Evolutionary conservation across 257 asterid species (phyloP).

Genomic region (Solanum corneliomulleri): DNA sequence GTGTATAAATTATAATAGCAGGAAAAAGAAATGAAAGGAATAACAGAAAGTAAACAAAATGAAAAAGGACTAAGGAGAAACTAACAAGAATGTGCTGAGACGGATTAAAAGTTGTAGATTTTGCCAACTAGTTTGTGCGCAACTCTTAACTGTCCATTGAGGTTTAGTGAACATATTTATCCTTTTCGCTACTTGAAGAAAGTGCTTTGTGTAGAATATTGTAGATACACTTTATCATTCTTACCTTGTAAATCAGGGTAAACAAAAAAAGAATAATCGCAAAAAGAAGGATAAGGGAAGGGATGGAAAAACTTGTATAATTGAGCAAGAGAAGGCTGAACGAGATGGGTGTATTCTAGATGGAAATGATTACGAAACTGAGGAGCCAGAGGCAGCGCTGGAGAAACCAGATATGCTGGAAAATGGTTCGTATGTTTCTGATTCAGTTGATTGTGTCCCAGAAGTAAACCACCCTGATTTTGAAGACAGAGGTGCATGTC

Average conservation of each 20-base stretch:
- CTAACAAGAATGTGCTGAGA: neutral
- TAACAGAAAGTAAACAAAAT: neutral
- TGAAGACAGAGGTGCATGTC: slow-evolving; percentile 51
- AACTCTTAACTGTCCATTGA: neutral
- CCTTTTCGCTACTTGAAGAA: neutral
- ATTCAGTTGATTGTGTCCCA: slow-evolving; percentile 49
- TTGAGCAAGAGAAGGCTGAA: slow-evolving; percentile 32
- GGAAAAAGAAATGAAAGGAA: neutral
- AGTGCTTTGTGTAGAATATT: neutral
- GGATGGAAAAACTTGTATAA: slow-evolving; percentile 34
- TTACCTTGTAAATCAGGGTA: slow-evolving; percentile 39
- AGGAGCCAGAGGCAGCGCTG: slow-evolving; percentile 19
- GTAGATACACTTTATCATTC: neutral
- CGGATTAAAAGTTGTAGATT: neutral
- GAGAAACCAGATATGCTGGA: slow-evolving; percentile 46
- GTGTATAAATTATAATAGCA: neutral
- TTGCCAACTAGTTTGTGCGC: neutral
- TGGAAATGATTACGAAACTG: slow-evolving; percentile 18
- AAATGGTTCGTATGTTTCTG: slow-evolving; percentile 76
- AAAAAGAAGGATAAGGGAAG: slow-evolving; percentile 62
- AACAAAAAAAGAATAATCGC: slow-evolving; percentile 66
- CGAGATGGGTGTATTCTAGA: slow-evolving; percentile 25
- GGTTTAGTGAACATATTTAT: neutral
- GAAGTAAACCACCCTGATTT: slow-evolving; percentile 47
- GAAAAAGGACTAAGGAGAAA: neutral